Evolutionary conservation across 768 basidiomycete genomes (phyloP).

Genomic region (Lyophyllum shimeji): DNA sequence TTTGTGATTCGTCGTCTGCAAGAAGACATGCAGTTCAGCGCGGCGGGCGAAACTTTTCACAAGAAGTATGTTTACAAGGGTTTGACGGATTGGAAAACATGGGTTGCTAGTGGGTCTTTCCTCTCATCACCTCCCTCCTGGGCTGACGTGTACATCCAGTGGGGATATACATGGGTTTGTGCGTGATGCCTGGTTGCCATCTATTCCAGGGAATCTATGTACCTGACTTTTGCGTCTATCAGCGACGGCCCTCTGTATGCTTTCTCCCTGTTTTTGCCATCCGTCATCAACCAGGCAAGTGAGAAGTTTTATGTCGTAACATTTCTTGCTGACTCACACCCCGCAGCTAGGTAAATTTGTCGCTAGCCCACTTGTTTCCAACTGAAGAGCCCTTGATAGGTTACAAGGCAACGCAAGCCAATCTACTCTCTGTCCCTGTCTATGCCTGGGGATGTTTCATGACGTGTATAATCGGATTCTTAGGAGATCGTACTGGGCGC

Average conservation of each 20-base stretch:
- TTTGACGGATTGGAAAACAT: conserved; percentile 72
- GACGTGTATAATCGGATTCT: conserved; percentile 59
- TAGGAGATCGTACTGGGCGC: conserved; percentile 59
- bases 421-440: conserved; percentile 75
- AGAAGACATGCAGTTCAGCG: conserved; percentile 64
- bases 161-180: conserved; percentile 75
- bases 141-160: conserved; percentile 33
- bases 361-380: background rate
- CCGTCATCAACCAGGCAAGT: conserved; percentile 57
- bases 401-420: conserved; percentile 63
- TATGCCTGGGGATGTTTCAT: conserved; percentile 73
- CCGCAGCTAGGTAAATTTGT: conserved; percentile 32
- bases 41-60: conserved; percentile 57
- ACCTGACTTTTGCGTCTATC: background rate
- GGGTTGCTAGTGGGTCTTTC: conserved; percentile 53
- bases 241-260: conserved; percentile 59
- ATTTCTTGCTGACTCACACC: background rate
- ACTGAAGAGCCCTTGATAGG: conserved; percentile 30
- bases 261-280: conserved; percentile 52
- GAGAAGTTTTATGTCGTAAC: background rate
- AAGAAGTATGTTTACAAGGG: conserved; percentile 58
- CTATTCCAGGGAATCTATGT: conserved; percentile 1
- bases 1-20: conserved; percentile 66
- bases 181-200: conserved; percentile 18
- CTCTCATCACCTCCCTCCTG: background rate